Base-by-base conservation (phyloP, 139 green algal genomes). In the Limnomonas spitsbergensis region DNA sequence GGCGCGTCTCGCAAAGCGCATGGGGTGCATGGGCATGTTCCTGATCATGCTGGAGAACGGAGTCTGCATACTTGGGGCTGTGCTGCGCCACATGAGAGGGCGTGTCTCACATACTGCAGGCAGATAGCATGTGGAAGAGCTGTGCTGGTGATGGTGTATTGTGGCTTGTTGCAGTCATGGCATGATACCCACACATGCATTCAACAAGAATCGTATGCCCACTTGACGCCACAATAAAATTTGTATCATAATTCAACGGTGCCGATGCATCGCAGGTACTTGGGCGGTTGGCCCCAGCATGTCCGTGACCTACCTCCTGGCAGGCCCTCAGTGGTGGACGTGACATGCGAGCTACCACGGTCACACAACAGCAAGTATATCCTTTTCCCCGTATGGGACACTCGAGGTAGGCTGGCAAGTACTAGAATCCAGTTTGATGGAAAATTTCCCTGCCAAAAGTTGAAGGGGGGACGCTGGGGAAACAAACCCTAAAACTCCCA, bases 281-380 rank as follows among this genome's bases (percentile, higher is more conserved):
- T 85, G 6, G 80, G 80, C 27, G 80, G 80, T 3, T 85, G 80
- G 80, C 80, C 80, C 7, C 53, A 52, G 38, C 24, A 14, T 61
- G 2, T 29, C 9, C 1, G 7, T 42, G 66, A 86, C 77, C 80
- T 93, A 36, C 89, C 89, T 14, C 66, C 79, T 1, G 75, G 76
- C 4, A 38, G 78, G n/a, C 73, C 76, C 34, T 84, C 83, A 0
- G 85, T 94, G 38, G 47, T 94, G 54, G 89, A 94, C 40, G 82
- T 87, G 52, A 94, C 89, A 2, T 93, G 89, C 61, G 89, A 94
- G 85, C 85, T 94, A 38, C 89, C 89, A 1, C 76, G 87, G 29
- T 76, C 83, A 1, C 73, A 80, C 39, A 76, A 69, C 9, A 75
- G 85, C 67, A 81, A 83, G 3, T 94, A 93, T 53, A 34, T 32